Percentiles rank a stretch among this genome's conserved stretches.
Conservation (phyloP, 768 basidiomycete species). For the Strobilomyces dryophilus region DNA sequence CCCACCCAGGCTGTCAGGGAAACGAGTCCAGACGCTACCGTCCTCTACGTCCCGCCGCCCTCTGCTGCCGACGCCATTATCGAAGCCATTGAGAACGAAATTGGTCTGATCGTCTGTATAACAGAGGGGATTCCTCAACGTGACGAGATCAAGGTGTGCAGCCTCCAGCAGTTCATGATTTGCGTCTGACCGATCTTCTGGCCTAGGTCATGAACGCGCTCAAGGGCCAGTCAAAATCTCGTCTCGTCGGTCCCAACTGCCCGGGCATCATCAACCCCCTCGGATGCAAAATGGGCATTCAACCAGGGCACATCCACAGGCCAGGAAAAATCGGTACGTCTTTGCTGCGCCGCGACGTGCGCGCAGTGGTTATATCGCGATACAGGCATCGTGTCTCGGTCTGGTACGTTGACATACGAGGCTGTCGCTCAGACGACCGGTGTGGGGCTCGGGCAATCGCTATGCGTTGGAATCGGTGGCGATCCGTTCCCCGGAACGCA, state of each 20-base stretch:
- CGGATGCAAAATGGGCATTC: conserved; percentile 99
- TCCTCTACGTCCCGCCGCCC: conserved; percentile 98
- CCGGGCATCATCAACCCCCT: conserved; percentile 96
- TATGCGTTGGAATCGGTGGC: conserved; percentile 96
- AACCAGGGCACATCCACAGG: conserved; percentile 95
- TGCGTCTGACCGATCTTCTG: neutral
- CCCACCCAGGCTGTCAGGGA: conserved; percentile 73
- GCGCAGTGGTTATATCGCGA: neutral
- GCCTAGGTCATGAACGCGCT: conserved; percentile 86
- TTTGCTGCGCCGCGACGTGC: neutral
- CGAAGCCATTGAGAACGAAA: conserved; percentile 98
- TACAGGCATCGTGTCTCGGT: conserved; percentile 89
- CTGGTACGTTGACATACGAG: conserved; percentile 96
- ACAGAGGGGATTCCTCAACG: conserved; percentile 98
- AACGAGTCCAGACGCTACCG: conserved; percentile 85
- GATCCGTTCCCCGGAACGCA: conserved; percentile 96
- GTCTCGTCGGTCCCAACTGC: conserved; percentile 98
- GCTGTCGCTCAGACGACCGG: conserved; percentile 96
- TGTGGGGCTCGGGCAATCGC: conserved; percentile 93
- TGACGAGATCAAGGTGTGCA: conserved; percentile 85
- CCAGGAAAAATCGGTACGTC: conserved; percentile 89
- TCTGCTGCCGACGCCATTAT: conserved; percentile 95
- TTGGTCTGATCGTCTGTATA: conserved; percentile 95
- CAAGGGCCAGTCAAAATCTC: conserved; percentile 88
- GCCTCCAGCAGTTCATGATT: neutral